Evolutionary conservation across 2,329 filamentous ascomycete species (phyloP), one percentile per base, ranked within the genome.

Genomic region (Penicillium freii): DNA sequence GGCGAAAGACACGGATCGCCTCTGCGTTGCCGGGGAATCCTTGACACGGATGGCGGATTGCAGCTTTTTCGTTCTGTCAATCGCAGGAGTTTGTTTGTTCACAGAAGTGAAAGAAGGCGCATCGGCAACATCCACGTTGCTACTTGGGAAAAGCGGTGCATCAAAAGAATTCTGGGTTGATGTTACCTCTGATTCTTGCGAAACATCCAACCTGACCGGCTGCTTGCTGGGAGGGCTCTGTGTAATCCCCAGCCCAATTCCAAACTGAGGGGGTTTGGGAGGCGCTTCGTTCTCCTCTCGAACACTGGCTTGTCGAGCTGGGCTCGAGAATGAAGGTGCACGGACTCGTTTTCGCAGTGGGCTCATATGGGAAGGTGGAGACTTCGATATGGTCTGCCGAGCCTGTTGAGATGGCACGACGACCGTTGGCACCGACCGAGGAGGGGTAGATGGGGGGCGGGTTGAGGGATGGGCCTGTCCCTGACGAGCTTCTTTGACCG

Each of bases 171-270:
- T 1, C 36, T 42, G 44, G 13, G 44, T 25, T 29, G 45, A 42
- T 21, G 42, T 27, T 31, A 25, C n/a, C n/a, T 38, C 25, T 2
- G 43, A 31, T 23, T 55, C 45, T 15, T 55, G 45, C 7, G 45
- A 42, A n/a, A 29, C 1, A 13, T 36, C n/a, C 13, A 31, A 7
- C 5, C 47, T 33, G 4, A 17, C 31, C 2, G 48, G 45, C 23
- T 59, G 50, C 25, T 65, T 69, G 44, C 59, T 60, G n/a, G 63
- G 56, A 25, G 68, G 66, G 40, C 66, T 72, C 46, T 46, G 60
- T 11, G 70, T 70, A 17, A 72, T 70, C 5, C 68, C 70, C 25
- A 71, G 51, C 3, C 66, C 70, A 19, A 70, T 54, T 25, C 66
- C 66, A 21, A 48, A 48, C 17, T 54, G 10, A 51, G 63, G 23